Conservation (phyloP, 441 rosid species). For the Gossypium davidsonii region DNA sequence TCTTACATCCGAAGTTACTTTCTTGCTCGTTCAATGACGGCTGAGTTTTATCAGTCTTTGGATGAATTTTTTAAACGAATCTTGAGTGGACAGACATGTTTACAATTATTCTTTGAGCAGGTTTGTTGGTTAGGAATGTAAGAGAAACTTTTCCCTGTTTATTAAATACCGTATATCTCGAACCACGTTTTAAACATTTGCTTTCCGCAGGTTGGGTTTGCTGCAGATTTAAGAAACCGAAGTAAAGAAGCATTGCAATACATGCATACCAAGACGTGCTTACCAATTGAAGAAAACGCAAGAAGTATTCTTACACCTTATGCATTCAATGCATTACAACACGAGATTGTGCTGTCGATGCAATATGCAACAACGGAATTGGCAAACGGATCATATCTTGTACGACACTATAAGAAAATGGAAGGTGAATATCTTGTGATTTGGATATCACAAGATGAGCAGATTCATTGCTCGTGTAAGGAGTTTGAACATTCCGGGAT, state of each 20-base stretch:
- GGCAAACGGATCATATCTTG: slow-evolving; percentile 70
- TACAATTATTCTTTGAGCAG: slow-evolving; percentile 76
- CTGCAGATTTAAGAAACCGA: slow-evolving; percentile 42
- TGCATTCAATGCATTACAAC: slow-evolving; percentile 65
- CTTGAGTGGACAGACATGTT: slow-evolving; percentile 49
- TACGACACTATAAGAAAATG: slow-evolving; percentile 73
- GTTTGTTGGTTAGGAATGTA: slow-evolving; percentile 29
- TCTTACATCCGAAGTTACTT: slow-evolving; percentile 57
- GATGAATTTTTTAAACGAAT: slow-evolving; percentile 56
- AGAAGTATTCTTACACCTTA: slow-evolving; percentile 64
- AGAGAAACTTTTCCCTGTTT: neutral
- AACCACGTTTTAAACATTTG: neutral
- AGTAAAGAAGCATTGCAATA: slow-evolving; percentile 35
- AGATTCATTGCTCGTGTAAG: slow-evolving; percentile 84
- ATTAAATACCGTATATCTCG: neutral
- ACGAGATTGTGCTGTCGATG: slow-evolving; percentile 65
- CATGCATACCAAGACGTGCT: slow-evolving; percentile 51
- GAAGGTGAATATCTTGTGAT: slow-evolving; percentile 64
- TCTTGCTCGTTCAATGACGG: slow-evolving; percentile 56
- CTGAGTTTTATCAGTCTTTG: slow-evolving; percentile 54
- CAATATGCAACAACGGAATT: slow-evolving; percentile 72
- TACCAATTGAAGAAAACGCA: slow-evolving; percentile 88
- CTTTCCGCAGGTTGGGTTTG: slow-evolving; percentile 42
- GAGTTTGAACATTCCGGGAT: slow-evolving; percentile 80
- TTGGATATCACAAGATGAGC: slow-evolving; percentile 71